Conservation (phyloP, 192 early-diverging fungal genomes). For the Phycomyces blakesleeanus region DNA sequence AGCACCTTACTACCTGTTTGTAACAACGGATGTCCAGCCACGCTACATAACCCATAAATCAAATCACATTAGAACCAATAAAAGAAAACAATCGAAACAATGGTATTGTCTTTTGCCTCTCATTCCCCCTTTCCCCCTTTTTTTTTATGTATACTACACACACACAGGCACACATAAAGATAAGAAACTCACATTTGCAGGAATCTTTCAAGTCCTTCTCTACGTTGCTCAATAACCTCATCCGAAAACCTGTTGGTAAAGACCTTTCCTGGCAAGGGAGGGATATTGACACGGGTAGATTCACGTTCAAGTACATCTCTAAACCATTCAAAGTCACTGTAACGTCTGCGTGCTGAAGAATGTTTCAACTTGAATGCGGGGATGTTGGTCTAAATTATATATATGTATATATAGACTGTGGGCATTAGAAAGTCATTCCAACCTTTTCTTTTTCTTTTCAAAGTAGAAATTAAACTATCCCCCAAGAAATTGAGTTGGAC, state of each 20-base stretch:
- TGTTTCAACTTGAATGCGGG: conserved; percentile 89
- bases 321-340: conserved; percentile 99
- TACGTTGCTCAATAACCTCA: conserved; percentile 90
- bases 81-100: no score
- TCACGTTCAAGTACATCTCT: conserved; percentile 91
- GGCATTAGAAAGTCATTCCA: no score
- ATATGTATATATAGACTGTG: no score
- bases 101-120: no score
- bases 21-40: conserved; percentile 92
- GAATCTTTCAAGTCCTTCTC: conserved; percentile 89
- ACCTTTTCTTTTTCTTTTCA: no score
- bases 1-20: conserved; percentile 96
- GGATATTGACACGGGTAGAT: conserved; percentile 89
- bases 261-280: conserved; percentile 93
- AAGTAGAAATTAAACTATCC: no score
- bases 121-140: no score
- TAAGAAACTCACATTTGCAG: conserved; percentile 90
- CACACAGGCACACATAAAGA: no score
- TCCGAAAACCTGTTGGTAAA: conserved; percentile 94
- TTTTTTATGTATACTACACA: no score
- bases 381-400: conserved; percentile 86
- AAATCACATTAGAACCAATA: neutral
- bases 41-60: conserved; percentile 40
- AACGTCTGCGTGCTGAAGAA: conserved; percentile 84
- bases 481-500: no score